phyloP scores from a whole-genome alignment of 352 stramenopile species.

The Globisporangium irregulare region DNA sequence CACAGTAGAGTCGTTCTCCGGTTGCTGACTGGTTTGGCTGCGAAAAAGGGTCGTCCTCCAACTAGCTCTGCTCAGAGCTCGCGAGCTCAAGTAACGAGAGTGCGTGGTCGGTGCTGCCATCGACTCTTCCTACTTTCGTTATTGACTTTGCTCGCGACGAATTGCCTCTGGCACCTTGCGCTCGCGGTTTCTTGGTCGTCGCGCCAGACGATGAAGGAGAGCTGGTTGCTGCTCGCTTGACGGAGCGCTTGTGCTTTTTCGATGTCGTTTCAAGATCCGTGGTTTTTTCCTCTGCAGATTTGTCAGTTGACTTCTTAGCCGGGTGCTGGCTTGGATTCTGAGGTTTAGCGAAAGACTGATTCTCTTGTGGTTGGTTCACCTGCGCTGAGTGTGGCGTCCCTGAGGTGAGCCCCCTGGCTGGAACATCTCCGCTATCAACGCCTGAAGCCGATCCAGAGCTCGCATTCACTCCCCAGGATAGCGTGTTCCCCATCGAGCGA shows the following conservation, averaged over 20 bases:
- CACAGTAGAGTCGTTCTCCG: no score
- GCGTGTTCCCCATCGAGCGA: neutral
- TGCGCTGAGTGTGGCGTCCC: neutral
- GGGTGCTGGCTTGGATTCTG: neutral
- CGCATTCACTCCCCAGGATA: neutral
- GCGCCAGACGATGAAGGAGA: neutral
- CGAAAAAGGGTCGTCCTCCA: no score
- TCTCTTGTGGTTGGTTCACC: neutral
- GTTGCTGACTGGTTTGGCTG: no score
- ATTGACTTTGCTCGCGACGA: neutral
- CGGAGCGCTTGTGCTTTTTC: neutral
- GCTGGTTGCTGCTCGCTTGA: neutral
- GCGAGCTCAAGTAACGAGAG: slow-evolving; percentile 6
- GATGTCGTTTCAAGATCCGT: neutral
- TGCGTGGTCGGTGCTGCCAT: neutral
- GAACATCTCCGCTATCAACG: neutral
- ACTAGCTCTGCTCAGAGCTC: neutral
- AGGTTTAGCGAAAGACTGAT: neutral
- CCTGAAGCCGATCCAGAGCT: neutral
- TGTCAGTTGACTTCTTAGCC: neutral
- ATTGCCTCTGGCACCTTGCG: neutral
- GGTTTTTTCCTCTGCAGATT: neutral
- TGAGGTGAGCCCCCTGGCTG: neutral
- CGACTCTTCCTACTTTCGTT: neutral
- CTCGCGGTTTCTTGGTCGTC: neutral